Base-by-base conservation (phyloP, 2,329 filamentous ascomycete genomes). In the Thermothelomyces thermophilus region DNA sequence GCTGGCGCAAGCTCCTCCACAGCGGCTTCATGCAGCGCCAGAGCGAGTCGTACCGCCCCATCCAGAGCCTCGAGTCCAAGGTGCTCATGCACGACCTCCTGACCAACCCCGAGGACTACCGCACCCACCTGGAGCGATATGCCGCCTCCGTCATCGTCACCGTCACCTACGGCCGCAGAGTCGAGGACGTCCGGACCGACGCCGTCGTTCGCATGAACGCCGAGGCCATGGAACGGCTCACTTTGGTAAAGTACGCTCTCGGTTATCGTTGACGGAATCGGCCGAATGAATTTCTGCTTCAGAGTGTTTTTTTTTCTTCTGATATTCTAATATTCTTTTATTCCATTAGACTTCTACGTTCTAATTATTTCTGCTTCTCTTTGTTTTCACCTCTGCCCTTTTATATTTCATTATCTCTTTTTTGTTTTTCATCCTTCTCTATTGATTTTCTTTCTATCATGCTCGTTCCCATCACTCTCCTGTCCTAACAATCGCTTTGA, bases 1-100 rank as follows among this genome's bases (percentile, higher is more conserved):
- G 70, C 0, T 73, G 70, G 65, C 62, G 70, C 3, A 72, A 72
- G 51, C 53, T 70, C 5, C 58, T 73, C 22, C 71, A 73, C 43
- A 60, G 65, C 46, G 70, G 69, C 1, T 72, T 73, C 31, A 70
- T 72, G 66, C 66, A 68, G 55, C 63, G 66, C 2, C 68, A 68
- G 56, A 73, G 70, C 49, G 68, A 72, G 52, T 65, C 62, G 0
- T 72, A 73, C 35, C 61, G 68, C 1, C 68, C 68, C 1, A 58
- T 72, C 0, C 70, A 73, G 54, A 66, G 62, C 7, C 60, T 70
- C 4, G 70, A 73, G 56, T 69, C 68, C 0, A 67, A 65, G 45
- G 66, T 70, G 2, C 54, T 73, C 10, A 66, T 70, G 61, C 57
- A 62, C 2, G 68, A 72, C n/a, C 58, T 73, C 1, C 51, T 72